Conservation (phyloP, 176 grass and related monocot species). For the Oryza glumipatula region DNA sequence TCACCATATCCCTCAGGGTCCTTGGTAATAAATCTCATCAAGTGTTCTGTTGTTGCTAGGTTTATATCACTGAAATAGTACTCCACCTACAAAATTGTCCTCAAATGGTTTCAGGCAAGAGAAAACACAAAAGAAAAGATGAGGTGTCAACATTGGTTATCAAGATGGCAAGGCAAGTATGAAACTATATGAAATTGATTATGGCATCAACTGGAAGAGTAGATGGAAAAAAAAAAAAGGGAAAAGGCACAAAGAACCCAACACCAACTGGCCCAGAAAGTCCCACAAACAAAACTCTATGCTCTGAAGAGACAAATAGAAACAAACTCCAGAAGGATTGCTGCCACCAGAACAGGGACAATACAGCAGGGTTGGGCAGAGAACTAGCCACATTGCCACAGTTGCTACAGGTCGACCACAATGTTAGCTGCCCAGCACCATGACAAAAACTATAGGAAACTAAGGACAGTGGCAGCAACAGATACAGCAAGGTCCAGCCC, state of each 20-base stretch:
- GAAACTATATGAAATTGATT: neutral
- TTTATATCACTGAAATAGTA: constrained; percentile 98
- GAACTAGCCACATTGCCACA: no score
- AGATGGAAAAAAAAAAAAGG: neutral
- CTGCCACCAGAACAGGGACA: neutral
- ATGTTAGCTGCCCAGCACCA: no score
- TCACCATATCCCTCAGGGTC: constrained; percentile 93
- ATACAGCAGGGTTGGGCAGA: neutral
- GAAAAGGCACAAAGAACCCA: neutral
- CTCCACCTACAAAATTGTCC: constrained; percentile 73
- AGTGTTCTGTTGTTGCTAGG: constrained; percentile 90
- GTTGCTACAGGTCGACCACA: no score
- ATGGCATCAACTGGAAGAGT: neutral
- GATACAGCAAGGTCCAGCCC: neutral
- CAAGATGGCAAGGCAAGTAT: neutral
- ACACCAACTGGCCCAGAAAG: neutral
- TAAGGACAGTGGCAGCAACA: no score
- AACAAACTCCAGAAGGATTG: neutral
- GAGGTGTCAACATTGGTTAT: neutral
- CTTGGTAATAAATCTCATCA: constrained; percentile 95
- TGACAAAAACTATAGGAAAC: no score
- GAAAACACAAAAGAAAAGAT: constrained; percentile 4
- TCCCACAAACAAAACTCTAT: no score
- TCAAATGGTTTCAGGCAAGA: neutral
- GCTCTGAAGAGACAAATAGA: no score